Evolutionary conservation across 1,139 yeast species (phyloP).

Genomic region (Kurtzmaniella quercitrusa): DNA sequence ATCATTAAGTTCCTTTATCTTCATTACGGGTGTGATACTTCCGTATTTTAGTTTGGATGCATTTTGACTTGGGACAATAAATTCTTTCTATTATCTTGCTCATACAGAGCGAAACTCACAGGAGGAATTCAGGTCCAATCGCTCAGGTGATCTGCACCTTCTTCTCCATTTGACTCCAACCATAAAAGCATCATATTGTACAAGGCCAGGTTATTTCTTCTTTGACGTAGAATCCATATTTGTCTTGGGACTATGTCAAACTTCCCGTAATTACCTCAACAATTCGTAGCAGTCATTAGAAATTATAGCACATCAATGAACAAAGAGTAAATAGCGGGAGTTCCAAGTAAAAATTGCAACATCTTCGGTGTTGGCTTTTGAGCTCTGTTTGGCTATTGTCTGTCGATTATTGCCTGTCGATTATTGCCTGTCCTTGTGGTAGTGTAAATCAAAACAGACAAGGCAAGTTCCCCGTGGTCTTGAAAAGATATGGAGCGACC

Average conservation of each 20-base stretch:
- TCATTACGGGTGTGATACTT: too few species aligned
- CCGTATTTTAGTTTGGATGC: too few species aligned
- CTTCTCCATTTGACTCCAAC: too few species aligned
- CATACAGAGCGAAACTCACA: too few species aligned
- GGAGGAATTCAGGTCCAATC: conserved; percentile 20
- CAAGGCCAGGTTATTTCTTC: conserved; percentile 23
- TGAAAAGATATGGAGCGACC: conserved; percentile 29
- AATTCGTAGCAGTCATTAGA: conserved; percentile 13
- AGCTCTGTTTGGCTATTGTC: too few species aligned
- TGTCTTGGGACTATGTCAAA: conserved; percentile 5
- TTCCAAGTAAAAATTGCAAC: conserved; percentile 27
- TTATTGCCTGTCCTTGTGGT: conserved; percentile 31
- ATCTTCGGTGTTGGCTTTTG: conserved; percentile 20
- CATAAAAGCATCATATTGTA: too few species aligned
- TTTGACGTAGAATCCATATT: conserved; percentile 30
- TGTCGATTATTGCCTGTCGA: conserved; percentile 25
- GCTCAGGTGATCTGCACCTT: too few species aligned
- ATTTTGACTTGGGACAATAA: too few species aligned
- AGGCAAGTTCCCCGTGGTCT: conserved; percentile 27
- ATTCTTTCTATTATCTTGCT: too few species aligned
- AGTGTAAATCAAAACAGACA: conserved; percentile 28
- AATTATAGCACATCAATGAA: conserved; percentile 31
- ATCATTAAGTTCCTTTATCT: too few species aligned
- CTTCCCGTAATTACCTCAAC: neutral
- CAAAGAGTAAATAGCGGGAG: conserved; percentile 25